Percentiles rank a stretch among this genome's conserved stretches.
phyloP scores from a whole-genome alignment of 2,329 filamentous ascomycete species.

The Pseudocercospora pini-densiflorae region DNA sequence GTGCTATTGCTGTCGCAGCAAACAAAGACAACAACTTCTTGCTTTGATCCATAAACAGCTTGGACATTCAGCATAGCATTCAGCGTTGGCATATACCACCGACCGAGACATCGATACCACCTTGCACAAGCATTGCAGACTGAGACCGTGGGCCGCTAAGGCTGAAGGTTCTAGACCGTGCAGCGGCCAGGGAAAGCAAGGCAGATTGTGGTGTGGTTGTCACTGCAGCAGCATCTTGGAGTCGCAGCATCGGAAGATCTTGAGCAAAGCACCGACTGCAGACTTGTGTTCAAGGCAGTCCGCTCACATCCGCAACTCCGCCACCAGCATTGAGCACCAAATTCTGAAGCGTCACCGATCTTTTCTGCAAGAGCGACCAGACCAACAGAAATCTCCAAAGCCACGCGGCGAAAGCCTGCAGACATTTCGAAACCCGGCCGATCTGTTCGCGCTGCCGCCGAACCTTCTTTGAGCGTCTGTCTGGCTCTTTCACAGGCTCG shows the following conservation, averaged over 20 bases:
- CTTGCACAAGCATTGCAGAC: neutral
- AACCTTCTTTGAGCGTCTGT: neutral
- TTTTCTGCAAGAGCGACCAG: too few species aligned
- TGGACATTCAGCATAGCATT: neutral
- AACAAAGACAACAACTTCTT: neutral
- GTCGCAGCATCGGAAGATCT: neutral
- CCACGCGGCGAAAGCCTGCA: neutral
- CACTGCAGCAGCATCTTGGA: neutral
- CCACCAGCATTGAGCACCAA: neutral
- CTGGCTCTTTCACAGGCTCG: neutral
- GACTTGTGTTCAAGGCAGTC: neutral
- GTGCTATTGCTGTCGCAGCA: neutral
- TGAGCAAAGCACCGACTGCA: neutral
- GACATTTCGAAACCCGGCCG: neutral
- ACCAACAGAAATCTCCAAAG: neutral
- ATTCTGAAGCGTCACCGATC: too few species aligned
- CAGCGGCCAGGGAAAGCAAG: neutral
- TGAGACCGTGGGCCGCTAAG: neutral
- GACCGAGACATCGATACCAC: constrained; percentile 16
- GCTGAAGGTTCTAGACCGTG: constrained; percentile 11
- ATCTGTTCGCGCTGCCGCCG: neutral
- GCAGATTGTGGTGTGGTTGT: neutral
- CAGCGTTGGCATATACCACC: neutral
- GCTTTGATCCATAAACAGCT: constrained; percentile 1
- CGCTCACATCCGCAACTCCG: neutral